These are phyloP conservation scores for Aureobasidium sp. DNA, from an alignment of 2,329 filamentous ascomycete genomes.

Conservation along the genomic window DNA sequence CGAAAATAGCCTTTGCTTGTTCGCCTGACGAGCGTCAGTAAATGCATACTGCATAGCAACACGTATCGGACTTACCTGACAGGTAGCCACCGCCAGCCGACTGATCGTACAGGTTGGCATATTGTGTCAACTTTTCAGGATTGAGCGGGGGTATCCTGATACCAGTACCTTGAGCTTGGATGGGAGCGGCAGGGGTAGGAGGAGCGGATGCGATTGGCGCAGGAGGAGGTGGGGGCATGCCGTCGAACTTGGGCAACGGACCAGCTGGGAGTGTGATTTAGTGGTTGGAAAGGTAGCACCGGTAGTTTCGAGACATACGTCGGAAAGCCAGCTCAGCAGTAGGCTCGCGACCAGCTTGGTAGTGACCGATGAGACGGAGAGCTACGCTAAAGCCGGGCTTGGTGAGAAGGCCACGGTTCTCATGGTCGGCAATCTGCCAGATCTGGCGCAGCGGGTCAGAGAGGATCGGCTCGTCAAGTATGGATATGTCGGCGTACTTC, in stretches of 20 bases:
- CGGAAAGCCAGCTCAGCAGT: constrained; percentile 73
- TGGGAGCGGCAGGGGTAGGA: constrained; percentile 26
- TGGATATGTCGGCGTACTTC: constrained; percentile 52
- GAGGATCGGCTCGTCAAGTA: background rate
- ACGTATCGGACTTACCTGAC: constrained; percentile 41
- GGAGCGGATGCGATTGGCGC: constrained; percentile 18
- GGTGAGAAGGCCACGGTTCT: constrained; percentile 90
- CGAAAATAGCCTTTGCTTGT: constrained; percentile 87
- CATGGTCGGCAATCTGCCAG: constrained; percentile 97
- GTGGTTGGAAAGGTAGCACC: constrained; percentile 1
- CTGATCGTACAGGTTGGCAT: constrained; percentile 81
- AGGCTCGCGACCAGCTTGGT: constrained; percentile 78
- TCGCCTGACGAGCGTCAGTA: constrained; percentile 48
- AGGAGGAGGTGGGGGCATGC: constrained; percentile 45
- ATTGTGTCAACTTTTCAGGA: constrained; percentile 83
- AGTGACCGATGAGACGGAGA: constrained; percentile 88
- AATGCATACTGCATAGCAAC: constrained; percentile 8
- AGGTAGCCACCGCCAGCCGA: constrained; percentile 72
- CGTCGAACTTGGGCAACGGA: constrained; percentile 88
- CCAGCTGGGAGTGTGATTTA: constrained; percentile 43
- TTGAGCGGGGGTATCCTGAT: constrained; percentile 84
- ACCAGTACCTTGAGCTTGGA: constrained; percentile 32
- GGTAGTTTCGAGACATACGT: constrained; percentile 38
- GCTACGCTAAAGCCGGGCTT: constrained; percentile 90
- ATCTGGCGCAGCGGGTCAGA: constrained; percentile 52